Base-by-base conservation (phyloP, 306 rosid genomes). In the Lablab purpureus region DNA sequence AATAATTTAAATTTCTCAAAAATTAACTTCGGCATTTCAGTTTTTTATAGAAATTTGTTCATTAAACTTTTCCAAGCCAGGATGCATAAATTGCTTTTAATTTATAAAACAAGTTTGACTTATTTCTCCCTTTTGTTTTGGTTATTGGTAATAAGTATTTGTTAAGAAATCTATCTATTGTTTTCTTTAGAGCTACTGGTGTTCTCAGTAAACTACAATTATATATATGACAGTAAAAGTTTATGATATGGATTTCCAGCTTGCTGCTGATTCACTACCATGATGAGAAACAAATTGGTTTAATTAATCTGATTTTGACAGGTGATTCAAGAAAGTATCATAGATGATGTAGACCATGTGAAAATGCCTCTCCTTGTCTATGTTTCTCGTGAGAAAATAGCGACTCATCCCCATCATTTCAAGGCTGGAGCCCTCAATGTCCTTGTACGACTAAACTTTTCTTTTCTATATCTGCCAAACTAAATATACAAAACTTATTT, bases 361-460 rank as follows among this genome's bases (percentile, higher is more conserved):
- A 71, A 85, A 75, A 54, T 90, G 79, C 95, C 98, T 66, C 75
- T 22, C 28, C 86, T 94, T 64, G 90, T 88, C 19, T 93, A 88
- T 25, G 92, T 91, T 46, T 81, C 89, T 28, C 83, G 94, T 8
- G 98, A 89, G 82, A 91, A 85, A 77, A 86, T 56, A 62, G 80
- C 80, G 8, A 55, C 83, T 66, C 85, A 71, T 62, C 84, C 84
- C 11, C 94, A 89, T 72, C 84, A 84, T 87, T 91, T 88, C 90
- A 93, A 91, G 78, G 98, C 93, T 18, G 97, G 94, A 74, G 92
- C 97, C 2, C 88, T 88, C 51, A 93, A 93, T 76, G 88, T 72
- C 69, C 87, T 93, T 40, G 93, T 89, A 89, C n/a, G 68, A 65
- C 41, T 50, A 50, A 28, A 27, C 64, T 15, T 43, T 73, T 11